These are phyloP conservation scores for Acanthamoeba castellanii DNA, from an alignment of 208 protist species.

Conservation along the genomic window DNA sequence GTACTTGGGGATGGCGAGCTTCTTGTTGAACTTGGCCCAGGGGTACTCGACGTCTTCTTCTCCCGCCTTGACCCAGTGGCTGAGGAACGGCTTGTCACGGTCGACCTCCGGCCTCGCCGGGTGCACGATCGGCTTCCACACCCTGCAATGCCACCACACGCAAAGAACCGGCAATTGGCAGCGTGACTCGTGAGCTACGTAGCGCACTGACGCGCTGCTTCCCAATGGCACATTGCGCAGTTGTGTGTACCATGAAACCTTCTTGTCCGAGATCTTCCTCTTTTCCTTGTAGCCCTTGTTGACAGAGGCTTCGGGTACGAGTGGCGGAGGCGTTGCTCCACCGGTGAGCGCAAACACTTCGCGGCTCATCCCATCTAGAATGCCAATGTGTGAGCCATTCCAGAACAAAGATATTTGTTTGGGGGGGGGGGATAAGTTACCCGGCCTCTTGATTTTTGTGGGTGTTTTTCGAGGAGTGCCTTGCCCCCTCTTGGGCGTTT, in stretches of 20 bases:
- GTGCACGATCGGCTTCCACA: slow-evolving; percentile 25
- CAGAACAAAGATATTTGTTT: background rate
- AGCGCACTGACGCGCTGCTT: too few species aligned
- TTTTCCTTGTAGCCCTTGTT: slow-evolving; percentile 73
- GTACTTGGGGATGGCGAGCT: slow-evolving; percentile 31
- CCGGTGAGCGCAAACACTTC: slow-evolving; percentile 73
- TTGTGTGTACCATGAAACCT: slow-evolving; percentile 17
- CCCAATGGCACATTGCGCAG: too few species aligned
- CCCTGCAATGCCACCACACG: slow-evolving; percentile 18
- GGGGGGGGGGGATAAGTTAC: background rate
- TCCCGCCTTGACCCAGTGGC: slow-evolving; percentile 59
- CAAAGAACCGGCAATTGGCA: too few species aligned
- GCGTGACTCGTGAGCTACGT: too few species aligned
- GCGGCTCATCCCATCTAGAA: slow-evolving; percentile 69
- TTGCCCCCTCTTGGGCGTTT: slow-evolving; percentile 31
- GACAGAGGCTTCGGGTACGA: background rate
- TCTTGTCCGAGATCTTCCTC: slow-evolving; percentile 20
- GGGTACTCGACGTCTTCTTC: slow-evolving; percentile 61
- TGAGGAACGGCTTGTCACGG: slow-evolving; percentile 10
- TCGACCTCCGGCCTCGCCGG: slow-evolving; percentile 37
- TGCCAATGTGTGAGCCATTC: background rate
- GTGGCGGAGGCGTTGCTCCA: slow-evolving; percentile 5
- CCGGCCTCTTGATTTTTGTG: slow-evolving; percentile 39
- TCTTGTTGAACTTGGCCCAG: slow-evolving; percentile 77
- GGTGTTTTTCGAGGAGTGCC: background rate